Evolutionary conservation across 768 basidiomycete species (phyloP), one percentile per base, ranked within the genome.

Genomic region (Leucocoprinus leucothites): DNA sequence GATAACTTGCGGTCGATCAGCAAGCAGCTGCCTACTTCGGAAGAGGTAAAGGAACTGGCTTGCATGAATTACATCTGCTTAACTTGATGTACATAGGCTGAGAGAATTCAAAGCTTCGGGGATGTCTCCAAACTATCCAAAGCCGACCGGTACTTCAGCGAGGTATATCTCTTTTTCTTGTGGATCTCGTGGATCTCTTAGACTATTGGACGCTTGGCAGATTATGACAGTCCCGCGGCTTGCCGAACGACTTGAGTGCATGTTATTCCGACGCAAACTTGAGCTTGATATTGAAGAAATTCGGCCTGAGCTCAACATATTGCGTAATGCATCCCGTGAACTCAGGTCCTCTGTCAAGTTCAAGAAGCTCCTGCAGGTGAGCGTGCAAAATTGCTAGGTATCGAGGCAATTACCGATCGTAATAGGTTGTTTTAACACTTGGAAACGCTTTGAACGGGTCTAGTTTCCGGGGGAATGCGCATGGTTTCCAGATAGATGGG

Each of bases 361-460:
- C 69, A 88, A 82, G 68, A 75, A 77, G 47, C 80, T 87, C 1
- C 71, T 97, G 14, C 82, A 85, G 72, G 89, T 88, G 34, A 61
- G 9, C 16, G 16, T 3, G 9, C 38, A 58, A 22, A 14, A 3
- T 9, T 14, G 5, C 41, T 9, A 18, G 22, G 24, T 46, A 25
- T 13, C 40, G 18, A 38, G 38, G 25, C 1, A 3, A 18, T 28
- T 18, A 13, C 50, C 34, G 4, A 21, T 26, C 38, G 21, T 26
- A 3, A 34, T 58, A 93, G 87, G 80, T 81, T 49, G 81, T 96
- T 0, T 75, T 97, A 2, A 70, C 76, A 1, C 74, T 96, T 16
- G 94, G 94, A 0, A 98, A 97, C 63, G 79, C 79, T 0, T 68
- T 98, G 59, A 97, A 98, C 66, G 80, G 79, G 1, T 85, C 89